phyloP scores from a whole-genome alignment of 345 rosid genomes.

The Hirschfeldia incana region DNA sequence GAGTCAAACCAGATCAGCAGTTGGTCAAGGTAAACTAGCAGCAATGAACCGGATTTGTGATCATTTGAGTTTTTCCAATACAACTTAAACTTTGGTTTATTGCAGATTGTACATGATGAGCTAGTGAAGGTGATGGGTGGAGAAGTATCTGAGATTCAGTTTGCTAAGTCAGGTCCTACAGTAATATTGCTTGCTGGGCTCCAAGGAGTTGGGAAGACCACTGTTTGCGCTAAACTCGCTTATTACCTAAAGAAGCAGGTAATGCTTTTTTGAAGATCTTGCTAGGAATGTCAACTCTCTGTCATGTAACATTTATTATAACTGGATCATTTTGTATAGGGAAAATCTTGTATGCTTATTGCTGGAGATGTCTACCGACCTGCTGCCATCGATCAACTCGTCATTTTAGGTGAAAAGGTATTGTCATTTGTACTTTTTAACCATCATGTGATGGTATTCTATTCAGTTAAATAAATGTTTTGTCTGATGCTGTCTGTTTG shows the following conservation, averaged over 20 bases:
- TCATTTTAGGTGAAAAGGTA: slow-evolving; percentile 94
- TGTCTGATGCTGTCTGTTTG: slow-evolving; percentile 34
- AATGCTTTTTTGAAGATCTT: not conserved
- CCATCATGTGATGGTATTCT: not conserved
- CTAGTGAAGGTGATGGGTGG: slow-evolving; percentile 98
- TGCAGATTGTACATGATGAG: slow-evolving; percentile 84
- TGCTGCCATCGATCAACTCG: slow-evolving; percentile 97
- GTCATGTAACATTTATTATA: not conserved
- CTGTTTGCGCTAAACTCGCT: slow-evolving; percentile 92
- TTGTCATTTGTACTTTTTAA: slow-evolving; percentile 25
- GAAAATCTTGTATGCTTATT: slow-evolving; percentile 91
- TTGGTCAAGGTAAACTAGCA: slow-evolving; percentile 71
- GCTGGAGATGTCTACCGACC: slow-evolving; percentile 99
- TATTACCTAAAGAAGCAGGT: slow-evolving; percentile 91
- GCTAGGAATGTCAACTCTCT: not conserved
- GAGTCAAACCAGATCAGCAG: slow-evolving; percentile 95
- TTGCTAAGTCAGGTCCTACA: slow-evolving; percentile 79
- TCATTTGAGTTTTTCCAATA: not conserved
- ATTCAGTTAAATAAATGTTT: not conserved
- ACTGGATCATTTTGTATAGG: slow-evolving; percentile 45
- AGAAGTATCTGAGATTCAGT: slow-evolving; percentile 86
- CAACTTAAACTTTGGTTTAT: slow-evolving; percentile 15
- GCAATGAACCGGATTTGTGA: not conserved
- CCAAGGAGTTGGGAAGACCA: slow-evolving; percentile 98
- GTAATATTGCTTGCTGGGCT: slow-evolving; percentile 92